These are phyloP conservation scores for Arthrinium phaeospermum DNA, from an alignment of 2,329 filamentous ascomycete genomes.

Conservation along the genomic window DNA sequence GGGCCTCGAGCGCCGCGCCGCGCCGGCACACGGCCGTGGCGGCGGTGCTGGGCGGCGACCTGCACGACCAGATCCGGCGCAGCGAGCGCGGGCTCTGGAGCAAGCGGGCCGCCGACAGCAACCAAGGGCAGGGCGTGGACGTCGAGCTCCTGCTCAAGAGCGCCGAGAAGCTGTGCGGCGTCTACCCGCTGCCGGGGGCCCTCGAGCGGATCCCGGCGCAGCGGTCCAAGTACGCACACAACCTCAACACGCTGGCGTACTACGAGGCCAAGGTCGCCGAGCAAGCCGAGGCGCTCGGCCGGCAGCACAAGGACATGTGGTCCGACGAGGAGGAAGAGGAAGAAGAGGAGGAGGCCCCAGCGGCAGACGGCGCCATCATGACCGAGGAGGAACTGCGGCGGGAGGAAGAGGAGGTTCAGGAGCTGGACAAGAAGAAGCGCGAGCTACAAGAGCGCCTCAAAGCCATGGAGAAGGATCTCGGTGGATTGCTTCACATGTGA, in stretches of 20 bases:
- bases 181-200: conserved; percentile 84
- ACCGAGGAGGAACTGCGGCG: conserved; percentile 72
- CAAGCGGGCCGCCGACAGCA: not conserved
- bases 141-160: conserved; percentile 84
- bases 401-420: conserved; percentile 70
- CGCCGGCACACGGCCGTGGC: conserved; percentile 84
- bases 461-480: conserved; percentile 62
- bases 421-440: conserved; percentile 61
- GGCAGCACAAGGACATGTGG: conserved; percentile 70
- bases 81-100: conserved; percentile 51
- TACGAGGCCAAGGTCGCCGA: conserved; percentile 82
- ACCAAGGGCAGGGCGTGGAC: conserved; percentile 68
- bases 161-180: conserved; percentile 86
- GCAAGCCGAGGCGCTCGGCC: conserved; percentile 75
- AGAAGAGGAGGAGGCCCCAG: conserved; percentile 36
- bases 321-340: conserved; percentile 61
- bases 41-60: conserved; percentile 83
- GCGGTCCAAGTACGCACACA: conserved; percentile 72
- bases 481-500: conserved; percentile 60
- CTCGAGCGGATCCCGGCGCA: conserved; percentile 76
- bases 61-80: conserved; percentile 78
- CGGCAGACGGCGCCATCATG: conserved; percentile 50
- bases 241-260: conserved; percentile 75
- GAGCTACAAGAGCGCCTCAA: conserved; percentile 59
- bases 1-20: conserved; percentile 56